Percentiles rank a stretch among this genome's conserved stretches.
phyloP scores from a whole-genome alignment of 164 flowering plant species.

The Malania oleifera region DNA sequence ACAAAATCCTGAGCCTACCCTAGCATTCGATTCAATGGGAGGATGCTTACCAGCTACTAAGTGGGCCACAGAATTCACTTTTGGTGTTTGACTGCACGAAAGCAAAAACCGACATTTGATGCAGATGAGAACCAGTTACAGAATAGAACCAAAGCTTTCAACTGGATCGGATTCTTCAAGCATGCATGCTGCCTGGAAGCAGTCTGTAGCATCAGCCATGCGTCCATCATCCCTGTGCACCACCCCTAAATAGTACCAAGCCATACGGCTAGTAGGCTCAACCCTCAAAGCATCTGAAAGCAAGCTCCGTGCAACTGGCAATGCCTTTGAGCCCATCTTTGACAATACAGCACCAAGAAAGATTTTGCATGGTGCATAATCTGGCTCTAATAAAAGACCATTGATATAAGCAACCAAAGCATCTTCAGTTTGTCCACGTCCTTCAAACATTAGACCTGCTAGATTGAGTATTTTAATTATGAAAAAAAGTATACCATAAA shows the following conservation, averaged over 20 bases:
- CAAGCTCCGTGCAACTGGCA: slow-evolving; percentile 1
- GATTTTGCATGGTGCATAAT: neutral
- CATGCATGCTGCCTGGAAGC: slow-evolving; percentile 9
- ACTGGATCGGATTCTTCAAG: slow-evolving; percentile 7
- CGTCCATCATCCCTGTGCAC: neutral
- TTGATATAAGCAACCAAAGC: slow-evolving; percentile 1
- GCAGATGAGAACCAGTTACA: neutral
- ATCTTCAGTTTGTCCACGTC: neutral
- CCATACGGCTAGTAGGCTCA: neutral
- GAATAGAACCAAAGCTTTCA: neutral
- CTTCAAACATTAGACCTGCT: slow-evolving; percentile 3
- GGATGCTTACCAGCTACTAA: neutral
- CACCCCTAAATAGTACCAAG: slow-evolving; percentile 1
- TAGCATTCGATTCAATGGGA: neutral
- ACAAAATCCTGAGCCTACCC: neutral
- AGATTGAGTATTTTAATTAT: too few species aligned
- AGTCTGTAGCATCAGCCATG: slow-evolving; percentile 2
- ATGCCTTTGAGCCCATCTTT: neutral
- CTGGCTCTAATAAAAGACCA: neutral
- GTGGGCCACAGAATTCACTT: neutral
- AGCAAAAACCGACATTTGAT: neutral
- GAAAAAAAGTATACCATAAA: too few species aligned
- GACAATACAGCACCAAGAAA: neutral
- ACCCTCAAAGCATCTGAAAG: slow-evolving; percentile 5
- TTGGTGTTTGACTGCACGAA: neutral